Conservation (phyloP, 768 basidiomycete genomes). For the Postia placenta region DNA sequence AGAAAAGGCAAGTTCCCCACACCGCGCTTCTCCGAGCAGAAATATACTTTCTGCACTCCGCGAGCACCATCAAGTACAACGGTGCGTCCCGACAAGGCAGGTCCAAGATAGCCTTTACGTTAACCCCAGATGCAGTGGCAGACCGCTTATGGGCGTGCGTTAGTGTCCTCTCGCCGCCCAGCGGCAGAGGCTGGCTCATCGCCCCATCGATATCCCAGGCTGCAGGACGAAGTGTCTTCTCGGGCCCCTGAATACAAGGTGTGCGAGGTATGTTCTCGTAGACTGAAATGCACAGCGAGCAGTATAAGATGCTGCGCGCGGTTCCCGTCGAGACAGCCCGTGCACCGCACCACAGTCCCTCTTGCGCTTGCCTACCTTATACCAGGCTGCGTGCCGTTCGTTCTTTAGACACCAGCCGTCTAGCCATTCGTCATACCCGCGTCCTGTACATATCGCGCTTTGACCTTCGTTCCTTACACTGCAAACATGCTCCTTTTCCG, state of each 20-base stretch:
- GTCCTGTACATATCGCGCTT: background rate
- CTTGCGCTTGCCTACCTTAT: background rate
- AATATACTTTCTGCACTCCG: background rate
- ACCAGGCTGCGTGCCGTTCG: background rate
- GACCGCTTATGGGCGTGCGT: background rate
- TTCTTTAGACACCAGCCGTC: background rate
- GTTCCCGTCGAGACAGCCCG: background rate
- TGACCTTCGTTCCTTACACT: background rate
- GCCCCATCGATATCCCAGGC: background rate
- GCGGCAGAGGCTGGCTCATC: background rate
- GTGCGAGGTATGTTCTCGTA: background rate
- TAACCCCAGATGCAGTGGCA: background rate
- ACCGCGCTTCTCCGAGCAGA: background rate
- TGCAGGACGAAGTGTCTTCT: background rate
- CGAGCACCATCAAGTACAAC: background rate
- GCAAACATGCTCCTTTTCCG: slow-evolving; percentile 2
- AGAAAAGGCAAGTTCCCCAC: background rate
- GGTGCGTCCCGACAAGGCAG: background rate
- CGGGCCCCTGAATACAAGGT: background rate
- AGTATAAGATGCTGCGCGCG: background rate
- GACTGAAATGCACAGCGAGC: background rate
- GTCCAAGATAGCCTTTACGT: background rate
- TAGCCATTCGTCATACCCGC: background rate
- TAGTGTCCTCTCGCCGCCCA: background rate
- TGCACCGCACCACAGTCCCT: background rate